phyloP scores from a whole-genome alignment of 1,139 yeast genomes.

The Yarrowia galli region DNA sequence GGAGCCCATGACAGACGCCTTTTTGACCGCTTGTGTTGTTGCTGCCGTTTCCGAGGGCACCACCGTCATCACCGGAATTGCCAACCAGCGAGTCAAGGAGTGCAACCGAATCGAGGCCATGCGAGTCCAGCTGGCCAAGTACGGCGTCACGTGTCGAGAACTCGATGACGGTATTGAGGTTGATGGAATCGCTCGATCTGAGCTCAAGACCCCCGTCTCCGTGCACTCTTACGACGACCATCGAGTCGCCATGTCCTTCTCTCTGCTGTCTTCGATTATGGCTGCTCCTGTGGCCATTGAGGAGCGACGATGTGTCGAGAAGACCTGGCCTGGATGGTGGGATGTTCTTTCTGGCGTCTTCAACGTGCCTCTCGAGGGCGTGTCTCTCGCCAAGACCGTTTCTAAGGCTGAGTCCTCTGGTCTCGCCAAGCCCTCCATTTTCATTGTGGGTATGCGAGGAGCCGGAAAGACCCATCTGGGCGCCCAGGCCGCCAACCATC shows the following conservation, averaged over 20 bases:
- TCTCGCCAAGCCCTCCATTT: constrained; percentile 62
- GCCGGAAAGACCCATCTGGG: constrained; percentile 94
- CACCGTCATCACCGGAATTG: constrained; percentile 92
- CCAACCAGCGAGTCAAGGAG: constrained; percentile 97
- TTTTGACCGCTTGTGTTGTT: constrained; percentile 93
- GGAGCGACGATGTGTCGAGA: constrained; percentile 92
- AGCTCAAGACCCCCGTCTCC: constrained; percentile 60
- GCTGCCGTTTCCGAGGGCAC: constrained; percentile 84
- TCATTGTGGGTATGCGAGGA: constrained; percentile 97
- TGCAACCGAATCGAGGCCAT: constrained; percentile 96
- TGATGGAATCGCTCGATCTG: constrained; percentile 56
- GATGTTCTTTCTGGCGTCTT: constrained; percentile 79
- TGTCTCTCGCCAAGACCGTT: constrained; percentile 32
- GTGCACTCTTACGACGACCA: constrained; percentile 90
- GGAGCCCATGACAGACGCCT: constrained; percentile 99
- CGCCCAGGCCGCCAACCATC: constrained; percentile 73
- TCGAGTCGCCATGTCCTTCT: constrained; percentile 97
- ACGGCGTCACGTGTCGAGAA: constrained; percentile 86
- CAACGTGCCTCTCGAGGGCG: constrained; percentile 72
- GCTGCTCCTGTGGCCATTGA: constrained; percentile 68
- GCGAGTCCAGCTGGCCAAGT: constrained; percentile 85
- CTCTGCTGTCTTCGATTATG: constrained; percentile 71
- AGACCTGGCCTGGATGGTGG: constrained; percentile 99
- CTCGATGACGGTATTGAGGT: constrained; percentile 92
- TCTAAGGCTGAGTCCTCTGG: constrained; percentile 23